Evolutionary conservation across 441 rosid genomes (phyloP).

Genomic region (Manihot esculenta): DNA sequence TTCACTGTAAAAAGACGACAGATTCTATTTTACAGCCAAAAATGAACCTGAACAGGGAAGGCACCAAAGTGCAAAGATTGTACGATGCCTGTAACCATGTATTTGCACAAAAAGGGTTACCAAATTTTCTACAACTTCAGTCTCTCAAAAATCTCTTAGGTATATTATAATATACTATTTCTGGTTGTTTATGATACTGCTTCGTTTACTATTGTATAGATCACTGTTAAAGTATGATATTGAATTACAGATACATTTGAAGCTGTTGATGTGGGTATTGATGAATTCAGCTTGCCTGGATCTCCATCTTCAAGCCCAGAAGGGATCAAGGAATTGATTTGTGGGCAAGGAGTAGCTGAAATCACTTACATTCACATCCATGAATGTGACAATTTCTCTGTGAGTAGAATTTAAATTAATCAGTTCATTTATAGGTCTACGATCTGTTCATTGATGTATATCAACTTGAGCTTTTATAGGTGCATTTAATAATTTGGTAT

Average conservation of each 20-base stretch:
- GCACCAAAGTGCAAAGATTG: constrained; percentile 33
- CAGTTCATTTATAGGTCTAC: not conserved
- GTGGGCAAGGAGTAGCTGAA: constrained; percentile 35
- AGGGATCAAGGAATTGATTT: constrained; percentile 21
- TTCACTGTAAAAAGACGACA: no score
- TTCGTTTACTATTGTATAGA: not conserved
- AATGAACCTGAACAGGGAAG: constrained; percentile 23
- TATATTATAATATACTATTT: constrained; percentile 9
- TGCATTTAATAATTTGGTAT: not conserved
- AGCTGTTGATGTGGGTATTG: constrained; percentile 46
- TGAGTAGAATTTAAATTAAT: constrained; percentile 12
- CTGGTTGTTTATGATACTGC: not conserved
- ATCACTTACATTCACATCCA: constrained; percentile 47
- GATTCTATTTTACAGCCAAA: not conserved
- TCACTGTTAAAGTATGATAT: not conserved
- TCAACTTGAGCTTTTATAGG: no score
- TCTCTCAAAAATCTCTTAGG: constrained; percentile 37
- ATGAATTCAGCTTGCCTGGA: constrained; percentile 26
- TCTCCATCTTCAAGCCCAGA: constrained; percentile 26
- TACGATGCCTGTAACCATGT: constrained; percentile 33
- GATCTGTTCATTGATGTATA: no score
- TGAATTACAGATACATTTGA: constrained; percentile 30
- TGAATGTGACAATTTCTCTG: constrained; percentile 42
- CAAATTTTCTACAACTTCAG: constrained; percentile 40
- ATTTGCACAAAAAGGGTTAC: constrained; percentile 27